A percentile compares a stretch with the other conserved stretches of the same genome.
phyloP scores from a whole-genome alignment of 257 asterid species.

The Rhazya stricta region DNA sequence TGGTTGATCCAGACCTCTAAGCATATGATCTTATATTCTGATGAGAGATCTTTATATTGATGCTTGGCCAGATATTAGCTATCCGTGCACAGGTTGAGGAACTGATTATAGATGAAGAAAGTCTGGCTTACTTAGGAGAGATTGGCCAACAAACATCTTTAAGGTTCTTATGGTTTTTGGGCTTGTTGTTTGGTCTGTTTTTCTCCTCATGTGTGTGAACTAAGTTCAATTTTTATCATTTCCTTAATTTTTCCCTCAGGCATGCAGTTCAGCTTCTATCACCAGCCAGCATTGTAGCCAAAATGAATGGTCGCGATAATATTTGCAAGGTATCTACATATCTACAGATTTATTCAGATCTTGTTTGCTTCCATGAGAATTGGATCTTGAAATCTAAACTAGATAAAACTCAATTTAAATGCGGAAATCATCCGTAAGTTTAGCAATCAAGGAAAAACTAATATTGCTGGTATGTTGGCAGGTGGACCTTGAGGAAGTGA shows the following conservation, averaged over 20 bases:
- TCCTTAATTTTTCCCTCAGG: slow-evolving; percentile 29
- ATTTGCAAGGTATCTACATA: slow-evolving; percentile 71
- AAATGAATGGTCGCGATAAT: slow-evolving; percentile 77
- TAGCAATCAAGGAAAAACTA: neutral
- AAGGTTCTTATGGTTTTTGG: slow-evolving; percentile 40
- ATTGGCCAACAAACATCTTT: slow-evolving; percentile 77
- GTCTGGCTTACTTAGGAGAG: slow-evolving; percentile 86
- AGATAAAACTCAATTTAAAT: neutral
- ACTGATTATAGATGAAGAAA: slow-evolving; percentile 76
- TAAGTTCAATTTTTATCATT: neutral
- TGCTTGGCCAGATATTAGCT: slow-evolving; percentile 64
- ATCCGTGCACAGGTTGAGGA: slow-evolving; percentile 97
- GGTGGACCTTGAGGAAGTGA: slow-evolving; percentile 94
- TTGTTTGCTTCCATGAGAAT: neutral
- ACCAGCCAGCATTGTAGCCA: slow-evolving; percentile 81
- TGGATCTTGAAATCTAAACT: neutral
- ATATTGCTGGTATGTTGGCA: slow-evolving; percentile 20
- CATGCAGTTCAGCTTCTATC: slow-evolving; percentile 86
- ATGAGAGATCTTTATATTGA: slow-evolving; percentile 1
- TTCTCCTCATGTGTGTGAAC: neutral
- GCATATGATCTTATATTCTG: neutral
- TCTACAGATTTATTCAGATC: neutral
- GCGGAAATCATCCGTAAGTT: neutral
- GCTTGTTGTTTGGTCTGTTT: neutral
- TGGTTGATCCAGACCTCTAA: neutral